A percentile compares a stretch with the other conserved stretches of the same genome.
Conservation (phyloP, 2,329 filamentous ascomycete species). For the Fusarium anthophilum region DNA sequence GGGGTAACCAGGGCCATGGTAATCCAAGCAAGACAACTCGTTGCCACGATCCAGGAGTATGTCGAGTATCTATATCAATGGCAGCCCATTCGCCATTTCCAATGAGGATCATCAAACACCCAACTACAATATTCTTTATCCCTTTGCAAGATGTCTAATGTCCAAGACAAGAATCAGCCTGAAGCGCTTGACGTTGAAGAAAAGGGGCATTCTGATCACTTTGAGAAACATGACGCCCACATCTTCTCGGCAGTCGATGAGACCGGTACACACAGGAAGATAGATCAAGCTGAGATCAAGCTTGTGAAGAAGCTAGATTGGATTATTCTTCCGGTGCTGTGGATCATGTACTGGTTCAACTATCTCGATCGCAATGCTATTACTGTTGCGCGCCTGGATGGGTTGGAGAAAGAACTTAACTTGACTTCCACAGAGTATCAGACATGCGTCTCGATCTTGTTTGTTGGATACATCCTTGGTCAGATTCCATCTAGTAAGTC, state of each 20-base stretch:
- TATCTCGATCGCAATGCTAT: conserved; percentile 64
- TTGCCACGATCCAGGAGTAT: not conserved
- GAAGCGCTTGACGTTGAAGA: conserved; percentile 8
- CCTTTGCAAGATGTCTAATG: not conserved
- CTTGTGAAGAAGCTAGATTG: conserved; percentile 33
- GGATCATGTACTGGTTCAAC: conserved; percentile 53
- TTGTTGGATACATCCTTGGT: conserved; percentile 47
- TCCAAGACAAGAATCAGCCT: not conserved
- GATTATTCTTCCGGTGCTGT: conserved; percentile 43
- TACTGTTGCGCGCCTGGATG: conserved; percentile 63
- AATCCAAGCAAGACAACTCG: not conserved
- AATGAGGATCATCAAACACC: not conserved
- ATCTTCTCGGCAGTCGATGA: conserved; percentile 13
- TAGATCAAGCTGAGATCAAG: conserved; percentile 27
- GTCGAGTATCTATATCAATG: conserved; percentile 10
- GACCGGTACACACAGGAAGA: conserved; percentile 31
- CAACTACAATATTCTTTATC: not conserved
- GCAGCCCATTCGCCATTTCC: not conserved
- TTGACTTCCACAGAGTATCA: conserved; percentile 51
- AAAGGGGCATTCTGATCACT: conserved; percentile 12
- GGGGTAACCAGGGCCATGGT: conserved; percentile 2
- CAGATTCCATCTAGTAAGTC: conserved; percentile 48
- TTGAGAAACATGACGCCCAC: conserved; percentile 14
- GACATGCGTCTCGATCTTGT: conserved; percentile 48
- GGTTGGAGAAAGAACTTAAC: conserved; percentile 61